Percentiles rank a stretch among this genome's conserved stretches.
phyloP scores from a whole-genome alignment of 805 yeast species.

The Metschnikowia shivogae region DNA sequence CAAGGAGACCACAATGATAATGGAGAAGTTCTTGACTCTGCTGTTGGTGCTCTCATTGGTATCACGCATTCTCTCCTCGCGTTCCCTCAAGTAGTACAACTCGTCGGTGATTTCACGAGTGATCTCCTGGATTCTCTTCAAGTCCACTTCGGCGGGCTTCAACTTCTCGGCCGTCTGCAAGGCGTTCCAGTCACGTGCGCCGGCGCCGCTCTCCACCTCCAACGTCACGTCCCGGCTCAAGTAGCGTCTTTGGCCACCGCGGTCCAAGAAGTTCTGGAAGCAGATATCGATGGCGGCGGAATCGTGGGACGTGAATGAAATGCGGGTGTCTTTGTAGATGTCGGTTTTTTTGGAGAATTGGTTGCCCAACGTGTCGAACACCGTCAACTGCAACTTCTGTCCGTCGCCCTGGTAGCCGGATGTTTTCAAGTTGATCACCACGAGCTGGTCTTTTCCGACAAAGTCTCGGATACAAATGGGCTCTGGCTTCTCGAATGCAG shows the following conservation, averaged over 20 bases:
- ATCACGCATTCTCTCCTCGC: slow-evolving; percentile 92
- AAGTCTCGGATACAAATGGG: slow-evolving; percentile 92
- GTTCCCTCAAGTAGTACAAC: slow-evolving; percentile 73
- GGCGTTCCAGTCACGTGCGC: slow-evolving; percentile 97
- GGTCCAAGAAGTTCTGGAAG: slow-evolving; percentile 58
- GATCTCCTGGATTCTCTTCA: slow-evolving; percentile 81
- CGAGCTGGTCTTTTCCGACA: slow-evolving; percentile 77
- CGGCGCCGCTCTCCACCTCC: slow-evolving; percentile 92
- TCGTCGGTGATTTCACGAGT: slow-evolving; percentile 78
- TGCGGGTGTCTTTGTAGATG: slow-evolving; percentile 64
- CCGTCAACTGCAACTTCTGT: slow-evolving; percentile 63
- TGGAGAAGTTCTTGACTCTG: slow-evolving; percentile 85
- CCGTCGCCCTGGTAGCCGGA: slow-evolving; percentile 83
- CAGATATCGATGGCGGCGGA: slow-evolving; percentile 89
- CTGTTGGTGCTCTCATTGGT: slow-evolving; percentile 95
- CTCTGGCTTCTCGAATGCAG: slow-evolving; percentile 42
- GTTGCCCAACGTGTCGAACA: slow-evolving; percentile 78
- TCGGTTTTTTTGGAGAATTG: slow-evolving; percentile 73
- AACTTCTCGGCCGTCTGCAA: slow-evolving; percentile 89
- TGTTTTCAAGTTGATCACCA: slow-evolving; percentile 75
- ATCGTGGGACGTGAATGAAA: slow-evolving; percentile 81
- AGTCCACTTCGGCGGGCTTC: slow-evolving; percentile 87
- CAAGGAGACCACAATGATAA: slow-evolving; percentile 63
- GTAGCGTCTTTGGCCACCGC: slow-evolving; percentile 32
- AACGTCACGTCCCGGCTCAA: slow-evolving; percentile 72